phyloP scores from a whole-genome alignment of 768 basidiomycete species.

The Leccinellum albellum region DNA sequence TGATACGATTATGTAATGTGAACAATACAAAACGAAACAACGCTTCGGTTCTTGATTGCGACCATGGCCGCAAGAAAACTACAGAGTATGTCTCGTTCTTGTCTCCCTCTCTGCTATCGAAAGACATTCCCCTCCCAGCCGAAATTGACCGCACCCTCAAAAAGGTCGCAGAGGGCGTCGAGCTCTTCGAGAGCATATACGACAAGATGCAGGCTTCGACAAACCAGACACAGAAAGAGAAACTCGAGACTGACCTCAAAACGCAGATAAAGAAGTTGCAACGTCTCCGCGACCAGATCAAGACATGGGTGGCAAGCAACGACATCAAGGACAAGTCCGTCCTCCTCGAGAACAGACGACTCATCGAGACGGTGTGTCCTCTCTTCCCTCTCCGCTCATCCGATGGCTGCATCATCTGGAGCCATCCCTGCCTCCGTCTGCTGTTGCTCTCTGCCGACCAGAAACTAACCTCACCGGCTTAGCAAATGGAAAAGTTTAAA shows the following conservation, averaged over 20 bases:
- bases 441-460: slow-evolving; percentile 6
- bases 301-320: slow-evolving; percentile 94
- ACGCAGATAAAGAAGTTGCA: slow-evolving; percentile 98
- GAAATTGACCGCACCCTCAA: slow-evolving; percentile 99
- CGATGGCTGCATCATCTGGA: slow-evolving; percentile 1
- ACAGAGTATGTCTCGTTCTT: slow-evolving; percentile 54
- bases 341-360: slow-evolving; percentile 86
- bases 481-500: slow-evolving; percentile 99
- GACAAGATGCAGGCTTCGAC: slow-evolving; percentile 97
- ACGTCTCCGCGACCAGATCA: slow-evolving; percentile 81
- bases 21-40: not conserved
- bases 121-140: slow-evolving; percentile 46
- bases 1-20: slow-evolving; percentile 26
- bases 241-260: slow-evolving; percentile 91
- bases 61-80: slow-evolving; percentile 88
- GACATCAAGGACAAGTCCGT: slow-evolving; percentile 98
- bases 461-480: slow-evolving; percentile 12
- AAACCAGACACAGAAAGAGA: slow-evolving; percentile 98
- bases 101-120: not conserved
- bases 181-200: slow-evolving; percentile 92
- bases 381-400: not conserved
- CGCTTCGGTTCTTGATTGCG: not conserved
- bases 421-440: slow-evolving; percentile 6
- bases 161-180: slow-evolving; percentile 94
- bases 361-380: slow-evolving; percentile 90